A percentile compares a stretch with the other conserved stretches of the same genome.
Evolutionary conservation across 1,284 basidiomycete species (phyloP).

Genomic region (Cystobasidium pallidum): DNA sequence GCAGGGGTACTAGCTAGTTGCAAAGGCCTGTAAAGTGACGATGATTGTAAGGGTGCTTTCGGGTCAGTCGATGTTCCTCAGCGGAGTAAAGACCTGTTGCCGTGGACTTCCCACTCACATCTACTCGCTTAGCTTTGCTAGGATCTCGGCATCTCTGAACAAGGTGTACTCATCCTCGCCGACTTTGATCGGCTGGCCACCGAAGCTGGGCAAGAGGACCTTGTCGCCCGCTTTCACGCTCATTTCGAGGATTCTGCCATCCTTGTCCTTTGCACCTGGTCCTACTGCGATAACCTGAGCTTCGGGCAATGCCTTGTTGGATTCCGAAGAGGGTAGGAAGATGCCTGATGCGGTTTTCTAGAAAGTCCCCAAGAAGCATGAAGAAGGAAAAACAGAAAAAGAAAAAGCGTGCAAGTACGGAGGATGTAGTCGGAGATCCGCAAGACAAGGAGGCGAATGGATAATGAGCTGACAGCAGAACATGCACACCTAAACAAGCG

Average conservation of each 20-base stretch:
- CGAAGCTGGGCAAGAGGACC: conserved; percentile 92
- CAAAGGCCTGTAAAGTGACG: neutral
- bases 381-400: conserved; percentile 2
- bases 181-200: conserved; percentile 92
- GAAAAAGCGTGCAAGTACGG: conserved; percentile 13
- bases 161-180: conserved; percentile 98
- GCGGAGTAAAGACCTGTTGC: no score
- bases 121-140: conserved; percentile 94
- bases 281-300: conserved; percentile 95
- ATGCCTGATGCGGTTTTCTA: conserved; percentile 94
- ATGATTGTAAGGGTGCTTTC: no score
- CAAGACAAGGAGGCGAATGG: no score
- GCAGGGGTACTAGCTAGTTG: neutral
- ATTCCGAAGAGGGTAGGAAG: conserved; percentile 87
- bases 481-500: neutral
- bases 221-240: conserved; percentile 82
- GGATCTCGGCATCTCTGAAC: conserved; percentile 93
- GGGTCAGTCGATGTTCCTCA: no score
- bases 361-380: neutral
- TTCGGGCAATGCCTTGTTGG: conserved; percentile 83
- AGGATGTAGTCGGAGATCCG: no score
- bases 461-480: neutral
- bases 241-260: conserved; percentile 47
- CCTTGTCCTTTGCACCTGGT: conserved; percentile 87
- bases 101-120: neutral